Base-by-base conservation (phyloP, 129 eudicot species). In the Ambrosia artemisiifolia region DNA sequence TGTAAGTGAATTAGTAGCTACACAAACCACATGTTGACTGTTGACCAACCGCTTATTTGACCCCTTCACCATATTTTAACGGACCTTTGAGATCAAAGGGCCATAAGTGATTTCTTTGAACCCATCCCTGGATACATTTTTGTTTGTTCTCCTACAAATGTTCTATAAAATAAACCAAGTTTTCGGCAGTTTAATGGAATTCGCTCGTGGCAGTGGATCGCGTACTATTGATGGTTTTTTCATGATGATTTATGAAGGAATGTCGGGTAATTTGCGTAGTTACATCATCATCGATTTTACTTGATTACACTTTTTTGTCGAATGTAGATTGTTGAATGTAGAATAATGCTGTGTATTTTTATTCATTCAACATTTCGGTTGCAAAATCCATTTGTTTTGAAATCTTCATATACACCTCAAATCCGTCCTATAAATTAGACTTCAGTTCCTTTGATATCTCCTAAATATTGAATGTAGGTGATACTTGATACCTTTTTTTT, bases 1-100 rank as follows among this genome's bases (percentile, higher is more conserved):
- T 34, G 78, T 62, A 20, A 74, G 63, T 74, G 53, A 6, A 4
- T 44, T 19, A 30, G 13, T 57, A 24, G 46, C 73, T 48, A 28
- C 42, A 50, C 16, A 47, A 67, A 46, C 18, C 14, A 8, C 18
- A 11, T 49, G 55, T n/a, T 56, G 63, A 24, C 63, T 11, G 36
- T 11, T 57, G 36, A 28, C 35, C 7, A 10, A 57, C 16, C 65
- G 13, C 43, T 33, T 61, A 40, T 61, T 61, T 61, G 44, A 5
- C 19, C 19, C 17, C 17, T 60, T 24, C 11, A 56, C 11, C 16
- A 7, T n/a, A 49, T 49, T 0, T 24, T 24, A 24, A 24, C 1
- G 28, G 1, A 24, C 1, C 28, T 24, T 24, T 24, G 1, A 24
- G 28, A 24, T 24, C 28, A 0, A 24, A 24, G 28, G 28, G 28